Evolutionary conservation across 2,329 filamentous ascomycete genomes (phyloP).

Genomic region (Esteya vermicola): DNA sequence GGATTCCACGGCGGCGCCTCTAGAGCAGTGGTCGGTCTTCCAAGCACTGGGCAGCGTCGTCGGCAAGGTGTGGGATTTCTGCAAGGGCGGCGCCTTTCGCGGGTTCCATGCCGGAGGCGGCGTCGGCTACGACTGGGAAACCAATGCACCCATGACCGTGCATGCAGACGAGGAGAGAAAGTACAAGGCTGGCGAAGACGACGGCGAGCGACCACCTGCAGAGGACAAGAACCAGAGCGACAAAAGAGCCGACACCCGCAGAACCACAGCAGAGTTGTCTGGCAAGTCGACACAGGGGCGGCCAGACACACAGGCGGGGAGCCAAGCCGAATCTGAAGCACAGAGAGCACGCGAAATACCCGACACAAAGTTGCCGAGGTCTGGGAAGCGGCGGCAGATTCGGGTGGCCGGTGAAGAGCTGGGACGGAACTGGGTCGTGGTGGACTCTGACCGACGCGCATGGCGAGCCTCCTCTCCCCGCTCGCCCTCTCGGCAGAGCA

Average conservation of each 20-base stretch:
- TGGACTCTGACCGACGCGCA: conserved; percentile 26
- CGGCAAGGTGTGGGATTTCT: conserved; percentile 76
- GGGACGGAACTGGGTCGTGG: conserved; percentile 57
- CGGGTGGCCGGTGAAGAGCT: conserved; percentile 39
- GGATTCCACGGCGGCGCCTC: neutral
- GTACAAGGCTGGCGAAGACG: neutral
- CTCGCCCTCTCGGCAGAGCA: too few relatives aligned
- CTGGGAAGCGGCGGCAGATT: conserved; percentile 40
- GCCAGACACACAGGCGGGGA: too few relatives aligned
- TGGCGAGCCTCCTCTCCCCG: neutral
- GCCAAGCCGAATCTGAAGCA: too few relatives aligned
- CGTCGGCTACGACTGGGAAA: conserved; percentile 40
- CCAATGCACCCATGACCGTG: too few relatives aligned
- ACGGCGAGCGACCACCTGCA: neutral
- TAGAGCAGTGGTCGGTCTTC: conserved; percentile 26
- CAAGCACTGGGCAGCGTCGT: conserved; percentile 51
- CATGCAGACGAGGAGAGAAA: too few relatives aligned
- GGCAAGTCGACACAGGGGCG: too few relatives aligned
- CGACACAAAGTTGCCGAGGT: conserved; percentile 18
- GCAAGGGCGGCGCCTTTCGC: conserved; percentile 56
- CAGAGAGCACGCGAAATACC: too few relatives aligned
- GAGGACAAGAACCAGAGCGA: too few relatives aligned
- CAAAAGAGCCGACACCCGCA: too few relatives aligned
- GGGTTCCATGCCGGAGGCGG: conserved; percentile 84
- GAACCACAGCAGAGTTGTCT: too few relatives aligned